Base-by-base conservation (phyloP, 2,329 filamentous ascomycete species). In the Aspergillus piperis region DNA sequence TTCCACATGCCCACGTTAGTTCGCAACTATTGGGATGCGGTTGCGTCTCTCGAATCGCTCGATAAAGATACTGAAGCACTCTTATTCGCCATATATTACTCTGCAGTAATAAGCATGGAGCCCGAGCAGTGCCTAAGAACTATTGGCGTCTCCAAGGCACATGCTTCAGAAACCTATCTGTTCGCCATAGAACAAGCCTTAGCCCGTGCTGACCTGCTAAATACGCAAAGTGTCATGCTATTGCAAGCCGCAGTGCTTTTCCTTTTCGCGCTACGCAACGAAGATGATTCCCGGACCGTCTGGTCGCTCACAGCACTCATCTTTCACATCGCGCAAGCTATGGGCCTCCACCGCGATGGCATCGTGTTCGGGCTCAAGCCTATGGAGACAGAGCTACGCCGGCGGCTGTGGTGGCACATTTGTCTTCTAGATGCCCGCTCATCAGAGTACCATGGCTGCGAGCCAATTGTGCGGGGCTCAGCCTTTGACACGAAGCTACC, bases 41-140 rank as follows among this genome's bases (percentile, higher is more conserved):
- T 80, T 1, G 76, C 77, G 19, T 77, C 81, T 51, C 72, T 81
- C 1, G 77, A 81, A 11, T 78, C 76, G 47, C 68, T 83, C 7
- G 72, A 77, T 36, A 82, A 79, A 62, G 79, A 80, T 11, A 78
- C 84, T 11, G 85, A 88, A 67, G 78, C 81, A 4, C 70, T 87
- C 8, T 69, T 88, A 2, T 87, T 87, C 65, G 76, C 83, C 3
- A 82, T 88, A 38, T 88, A 87, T 70, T 86, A 85, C 62, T 78
- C 79, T 1, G 80, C 83, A 0, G 76, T 84, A 0, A 85, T 83
- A 3, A 84, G 83, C 61, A 72, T 84, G 39, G 73, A 76, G 1
- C 62, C 76, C 1, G 72, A 80, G 19, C 80, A 87, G 49, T 84
- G 83, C 66, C 61, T 73, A 15, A 61, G 66, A 5, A 66, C 74